Evolutionary conservation across 2,329 filamentous ascomycete species (phyloP).

Genomic region (Alternaria gaisen): DNA sequence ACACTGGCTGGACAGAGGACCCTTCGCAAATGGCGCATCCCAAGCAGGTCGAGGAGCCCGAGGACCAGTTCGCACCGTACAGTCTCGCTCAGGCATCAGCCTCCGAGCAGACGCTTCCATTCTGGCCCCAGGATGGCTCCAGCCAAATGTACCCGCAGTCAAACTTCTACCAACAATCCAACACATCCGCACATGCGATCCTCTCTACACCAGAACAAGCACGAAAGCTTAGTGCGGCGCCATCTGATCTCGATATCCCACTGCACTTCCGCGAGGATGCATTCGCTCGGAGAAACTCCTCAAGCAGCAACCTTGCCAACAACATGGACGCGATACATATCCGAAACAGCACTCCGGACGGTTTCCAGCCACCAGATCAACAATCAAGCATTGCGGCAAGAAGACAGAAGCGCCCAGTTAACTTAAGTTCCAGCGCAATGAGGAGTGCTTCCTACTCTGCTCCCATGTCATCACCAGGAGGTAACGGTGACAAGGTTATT

Average conservation of each 20-base stretch:
- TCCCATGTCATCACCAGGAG: constrained; percentile 53
- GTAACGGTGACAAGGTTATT: constrained; percentile 51
- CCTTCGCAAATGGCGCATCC: constrained; percentile 31
- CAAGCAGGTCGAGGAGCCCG: constrained; percentile 36
- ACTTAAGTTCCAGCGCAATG: constrained; percentile 50
- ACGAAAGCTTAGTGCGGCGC: constrained; percentile 41
- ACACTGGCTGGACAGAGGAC: constrained; percentile 51
- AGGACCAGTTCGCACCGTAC: constrained; percentile 45
- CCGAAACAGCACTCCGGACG: constrained; percentile 44
- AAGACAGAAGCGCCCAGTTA: constrained; percentile 53
- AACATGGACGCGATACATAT: constrained; percentile 53
- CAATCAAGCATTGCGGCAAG: constrained; percentile 54
- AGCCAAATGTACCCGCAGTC: constrained; percentile 35
- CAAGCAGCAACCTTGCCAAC: constrained; percentile 50
- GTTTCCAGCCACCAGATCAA: constrained; percentile 50
- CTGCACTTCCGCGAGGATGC: constrained; percentile 44
- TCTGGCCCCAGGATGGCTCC: constrained; percentile 37
- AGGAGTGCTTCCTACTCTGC: constrained; percentile 55
- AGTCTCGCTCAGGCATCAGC: constrained; percentile 40
- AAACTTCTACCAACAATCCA: constrained; percentile 49
- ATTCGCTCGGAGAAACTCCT: constrained; percentile 49
- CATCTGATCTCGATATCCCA: constrained; percentile 44
- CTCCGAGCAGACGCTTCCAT: constrained; percentile 43
- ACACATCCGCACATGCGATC: constrained; percentile 48
- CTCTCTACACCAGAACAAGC: constrained; percentile 45